Conservation (phyloP, 1,284 basidiomycete genomes). For the Cutaneotrichosporon sp. region DNA sequence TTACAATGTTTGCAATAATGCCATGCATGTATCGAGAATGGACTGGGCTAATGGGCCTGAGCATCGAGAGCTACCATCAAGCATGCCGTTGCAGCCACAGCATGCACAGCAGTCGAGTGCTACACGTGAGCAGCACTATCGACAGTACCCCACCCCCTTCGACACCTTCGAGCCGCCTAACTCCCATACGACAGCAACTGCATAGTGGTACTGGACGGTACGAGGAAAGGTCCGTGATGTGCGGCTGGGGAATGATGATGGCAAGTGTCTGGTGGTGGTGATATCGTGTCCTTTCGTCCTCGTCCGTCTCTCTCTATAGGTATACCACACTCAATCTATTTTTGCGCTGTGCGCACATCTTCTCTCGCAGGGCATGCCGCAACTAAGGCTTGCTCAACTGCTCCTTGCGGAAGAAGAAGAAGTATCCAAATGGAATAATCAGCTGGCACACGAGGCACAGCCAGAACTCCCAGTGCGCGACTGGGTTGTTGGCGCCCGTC, state of each 20-base stretch:
- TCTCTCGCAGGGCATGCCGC: too few relatives aligned
- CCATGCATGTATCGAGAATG: too few relatives aligned
- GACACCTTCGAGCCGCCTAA: too few relatives aligned
- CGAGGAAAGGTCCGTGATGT: neutral
- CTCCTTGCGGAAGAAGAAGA: constrained; percentile 69
- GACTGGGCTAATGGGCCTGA: too few relatives aligned
- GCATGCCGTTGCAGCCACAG: too few relatives aligned
- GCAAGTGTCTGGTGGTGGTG: neutral
- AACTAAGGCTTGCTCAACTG: constrained; percentile 48
- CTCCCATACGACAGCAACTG: neutral
- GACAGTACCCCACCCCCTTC: too few relatives aligned
- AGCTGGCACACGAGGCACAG: constrained; percentile 62
- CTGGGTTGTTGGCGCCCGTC: constrained; percentile 43
- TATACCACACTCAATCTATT: neutral
- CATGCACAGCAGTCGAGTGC: neutral
- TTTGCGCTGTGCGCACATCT: too few relatives aligned
- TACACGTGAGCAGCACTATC: too few relatives aligned
- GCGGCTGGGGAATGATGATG: too few relatives aligned
- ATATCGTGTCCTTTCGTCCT: neutral
- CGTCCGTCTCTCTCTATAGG: neutral
- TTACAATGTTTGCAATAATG: too few relatives aligned
- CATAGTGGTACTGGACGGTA: neutral
- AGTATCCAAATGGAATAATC: constrained; percentile 81
- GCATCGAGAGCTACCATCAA: too few relatives aligned
- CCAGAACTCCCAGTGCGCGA: constrained; percentile 65